Percentiles rank a stretch among this genome's conserved stretches.
phyloP scores from a whole-genome alignment of 177 flowering plant genomes.

The Vitis hybrid region DNA sequence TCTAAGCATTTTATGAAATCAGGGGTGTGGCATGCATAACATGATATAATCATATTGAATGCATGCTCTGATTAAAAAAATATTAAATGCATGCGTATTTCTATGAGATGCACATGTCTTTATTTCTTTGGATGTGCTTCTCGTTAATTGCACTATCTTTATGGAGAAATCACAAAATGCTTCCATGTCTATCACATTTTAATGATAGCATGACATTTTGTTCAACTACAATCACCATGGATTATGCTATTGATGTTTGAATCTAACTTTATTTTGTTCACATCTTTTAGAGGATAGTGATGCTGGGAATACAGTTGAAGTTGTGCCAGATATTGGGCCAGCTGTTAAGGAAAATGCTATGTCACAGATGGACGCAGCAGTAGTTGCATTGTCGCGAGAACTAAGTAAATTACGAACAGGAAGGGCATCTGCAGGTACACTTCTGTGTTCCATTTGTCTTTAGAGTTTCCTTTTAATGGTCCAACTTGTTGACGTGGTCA shows the following conservation, averaged over 20 bases:
- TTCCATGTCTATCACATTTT: too few species aligned
- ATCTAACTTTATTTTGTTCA: not conserved
- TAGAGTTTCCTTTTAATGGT: conserved; percentile 3
- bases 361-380: conserved; percentile 84
- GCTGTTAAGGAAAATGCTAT: conserved; percentile 52
- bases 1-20: too few species aligned
- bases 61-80: too few species aligned
- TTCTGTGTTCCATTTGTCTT: not conserved
- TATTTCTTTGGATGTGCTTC: too few species aligned
- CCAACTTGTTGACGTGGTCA: not conserved
- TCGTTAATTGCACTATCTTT: too few species aligned
- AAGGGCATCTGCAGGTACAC: conserved; percentile 78
- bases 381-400: conserved; percentile 74
- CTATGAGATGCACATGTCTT: too few species aligned
- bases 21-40: too few species aligned
- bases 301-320: conserved; percentile 35
- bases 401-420: conserved; percentile 75
- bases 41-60: too few species aligned
- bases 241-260: not conserved
- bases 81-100: too few species aligned
- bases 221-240: not conserved
- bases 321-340: conserved; percentile 54
- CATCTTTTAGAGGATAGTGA: conserved; percentile 42
- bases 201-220: not conserved
- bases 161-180: too few species aligned